These are phyloP conservation scores for Fusarium guadeloupense DNA, from an alignment of 2,329 filamentous ascomycete genomes.

Conservation along the genomic window DNA sequence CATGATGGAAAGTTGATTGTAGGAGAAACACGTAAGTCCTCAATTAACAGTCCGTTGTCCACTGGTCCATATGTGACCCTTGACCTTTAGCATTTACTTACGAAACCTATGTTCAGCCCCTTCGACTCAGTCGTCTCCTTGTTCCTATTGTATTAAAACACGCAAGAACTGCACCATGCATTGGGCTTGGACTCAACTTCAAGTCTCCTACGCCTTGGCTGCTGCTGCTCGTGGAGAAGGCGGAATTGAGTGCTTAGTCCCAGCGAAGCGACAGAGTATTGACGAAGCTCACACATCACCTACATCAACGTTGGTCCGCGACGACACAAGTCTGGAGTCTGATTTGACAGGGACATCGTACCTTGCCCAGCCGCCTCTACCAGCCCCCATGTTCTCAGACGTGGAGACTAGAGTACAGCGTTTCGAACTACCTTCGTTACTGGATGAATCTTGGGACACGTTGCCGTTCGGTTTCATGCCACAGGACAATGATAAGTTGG, in stretches of 20 bases:
- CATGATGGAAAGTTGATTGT: conserved; percentile 17
- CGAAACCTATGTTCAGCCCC: background rate
- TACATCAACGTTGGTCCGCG: background rate
- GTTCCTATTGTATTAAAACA: conserved; percentile 45
- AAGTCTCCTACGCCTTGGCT: conserved; percentile 10
- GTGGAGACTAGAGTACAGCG: background rate
- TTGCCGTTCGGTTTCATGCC: background rate
- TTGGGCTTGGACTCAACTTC: conserved; percentile 35
- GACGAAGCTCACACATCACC: background rate
- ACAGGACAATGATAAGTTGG: background rate
- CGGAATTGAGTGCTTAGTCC: conserved; percentile 11
- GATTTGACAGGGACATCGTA: conserved; percentile 3
- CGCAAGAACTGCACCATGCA: conserved; percentile 44
- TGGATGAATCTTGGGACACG: background rate
- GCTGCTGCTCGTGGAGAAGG: conserved; percentile 9
- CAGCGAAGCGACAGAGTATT: background rate
- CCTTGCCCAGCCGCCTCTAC: conserved; percentile 2
- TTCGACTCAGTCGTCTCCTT: conserved; percentile 23
- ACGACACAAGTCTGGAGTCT: background rate
- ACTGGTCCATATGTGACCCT: background rate
- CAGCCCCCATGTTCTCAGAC: background rate
- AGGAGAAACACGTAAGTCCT: conserved; percentile 16
- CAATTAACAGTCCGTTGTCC: background rate
- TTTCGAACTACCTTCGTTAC: background rate
- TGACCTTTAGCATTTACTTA: background rate